Base-by-base conservation (phyloP, 2,329 filamentous ascomycete genomes). In the Conoideocrella luteorostrata region DNA sequence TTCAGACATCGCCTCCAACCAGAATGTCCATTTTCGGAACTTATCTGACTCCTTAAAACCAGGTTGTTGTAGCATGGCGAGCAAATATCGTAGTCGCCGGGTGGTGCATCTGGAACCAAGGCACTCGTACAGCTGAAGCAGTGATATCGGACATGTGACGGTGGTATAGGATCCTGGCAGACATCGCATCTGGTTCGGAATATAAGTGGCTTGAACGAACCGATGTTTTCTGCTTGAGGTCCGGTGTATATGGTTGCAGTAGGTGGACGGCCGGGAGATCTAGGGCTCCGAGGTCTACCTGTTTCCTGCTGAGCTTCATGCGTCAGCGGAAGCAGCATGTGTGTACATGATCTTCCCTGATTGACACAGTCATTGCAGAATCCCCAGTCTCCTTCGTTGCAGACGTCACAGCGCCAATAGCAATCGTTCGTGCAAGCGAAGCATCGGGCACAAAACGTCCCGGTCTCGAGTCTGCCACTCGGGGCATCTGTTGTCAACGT, bases 341-440 rank as follows among this genome's bases (percentile, higher is more conserved):
- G 91, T 0, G 82, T 86, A 64, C 91, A 97, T 47, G 82, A 85
- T 47, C 75, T 75, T 13, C 88, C 89, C 60, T 84, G 81, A 47
- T 91, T 90, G 23, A 95, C 88, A 52, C 91, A 97, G 47, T 75
- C 69, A 54, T 90, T 88, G 65, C 91, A 97, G 60, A 88, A 96
- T 0, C 91, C 91, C 90, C 90, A 97, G 57, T 94, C 90, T 5
- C 88, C 91, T 49, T 93, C 82, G 55, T 95, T 95, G 66, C 91
- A 97, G 21, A 75, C 62, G 47, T 85, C 80, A 61, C 91, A 97
- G 49, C 86, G 82, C 91, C 90, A 97, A 64, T 87, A 95, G 63
- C 88, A 93, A 41, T 84, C 77, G 55, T 94, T 90, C 0, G 88
- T 77, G 69, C 80, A 86, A 1, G 76, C 70, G 15, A 75, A 69